phyloP scores from a whole-genome alignment of 371 early-diverging fungal genomes.

The Sporodiniella umbellata region DNA sequence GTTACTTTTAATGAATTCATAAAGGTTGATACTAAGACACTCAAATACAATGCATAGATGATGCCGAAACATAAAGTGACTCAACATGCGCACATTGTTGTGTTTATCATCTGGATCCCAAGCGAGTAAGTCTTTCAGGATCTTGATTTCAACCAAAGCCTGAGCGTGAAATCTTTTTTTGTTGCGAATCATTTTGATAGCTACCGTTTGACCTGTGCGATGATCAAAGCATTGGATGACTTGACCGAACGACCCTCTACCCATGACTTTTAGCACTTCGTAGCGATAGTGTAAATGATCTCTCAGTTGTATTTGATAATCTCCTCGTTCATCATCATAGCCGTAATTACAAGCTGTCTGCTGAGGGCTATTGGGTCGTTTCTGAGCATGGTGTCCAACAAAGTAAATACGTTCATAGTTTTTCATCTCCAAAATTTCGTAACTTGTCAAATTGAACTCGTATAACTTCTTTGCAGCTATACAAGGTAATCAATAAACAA shows the following conservation, averaged over 20 bases:
- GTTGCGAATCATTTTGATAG: slow-evolving; percentile 88
- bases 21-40: slow-evolving; percentile 83
- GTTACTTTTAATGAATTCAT: slow-evolving; percentile 85
- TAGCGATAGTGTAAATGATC: slow-evolving; percentile 84
- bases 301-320: slow-evolving; percentile 67
- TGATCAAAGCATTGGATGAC: slow-evolving; percentile 84
- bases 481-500: not conserved
- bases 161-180: slow-evolving; percentile 86
- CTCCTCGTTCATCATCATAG: slow-evolving; percentile 85
- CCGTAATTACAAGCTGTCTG: slow-evolving; percentile 60
- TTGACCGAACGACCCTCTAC: slow-evolving; percentile 93
- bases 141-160: slow-evolving; percentile 83
- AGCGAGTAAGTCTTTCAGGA: slow-evolving; percentile 60
- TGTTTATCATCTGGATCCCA: slow-evolving; percentile 65
- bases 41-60: slow-evolving; percentile 92
- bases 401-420: slow-evolving; percentile 84
- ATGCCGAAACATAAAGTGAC: slow-evolving; percentile 78
- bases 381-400: slow-evolving; percentile 72
- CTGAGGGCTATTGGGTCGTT: slow-evolving; percentile 45
- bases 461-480: slow-evolving; percentile 56
- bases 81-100: slow-evolving; percentile 73
- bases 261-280: slow-evolving; percentile 78
- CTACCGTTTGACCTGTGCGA: slow-evolving; percentile 66
- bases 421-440: slow-evolving; percentile 82
- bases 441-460: slow-evolving; percentile 62